Percentiles rank a stretch among this genome's conserved stretches.
Evolutionary conservation across 2,329 filamentous ascomycete species (phyloP).

Genomic region (Pyrenochaeta sp.): DNA sequence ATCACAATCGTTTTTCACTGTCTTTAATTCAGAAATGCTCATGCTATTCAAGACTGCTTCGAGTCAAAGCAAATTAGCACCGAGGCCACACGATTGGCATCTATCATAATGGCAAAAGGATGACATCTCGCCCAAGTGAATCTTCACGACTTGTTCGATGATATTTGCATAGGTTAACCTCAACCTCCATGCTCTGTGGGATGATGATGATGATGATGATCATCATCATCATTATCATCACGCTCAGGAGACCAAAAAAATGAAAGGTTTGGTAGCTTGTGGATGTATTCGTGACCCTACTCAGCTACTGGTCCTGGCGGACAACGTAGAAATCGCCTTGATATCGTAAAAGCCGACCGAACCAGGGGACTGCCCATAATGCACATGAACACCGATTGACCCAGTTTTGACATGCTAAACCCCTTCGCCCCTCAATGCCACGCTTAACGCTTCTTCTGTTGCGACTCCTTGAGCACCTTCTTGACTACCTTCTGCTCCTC

Average conservation of each 20-base stretch:
- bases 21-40: no score
- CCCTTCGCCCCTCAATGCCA: conserved; percentile 33
- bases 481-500: conserved; percentile 99
- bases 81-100: no score
- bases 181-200: no score
- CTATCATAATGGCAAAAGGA: no score
- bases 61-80: neutral
- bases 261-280: conserved; percentile 31
- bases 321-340: conserved; percentile 48
- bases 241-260: neutral
- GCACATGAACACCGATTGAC: conserved; percentile 53
- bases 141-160: no score
- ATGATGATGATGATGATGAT: no score
- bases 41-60: no score
- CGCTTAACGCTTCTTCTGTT: conserved; percentile 73
- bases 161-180: no score
- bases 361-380: conserved; percentile 52
- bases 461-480: conserved; percentile 99
- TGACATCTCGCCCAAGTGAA: no score
- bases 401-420: conserved; percentile 48
- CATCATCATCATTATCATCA: neutral
- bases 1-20: no score
- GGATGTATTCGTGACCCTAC: conserved; percentile 47
- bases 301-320: conserved; percentile 43
- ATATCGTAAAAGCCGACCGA: conserved; percentile 50